phyloP scores from a whole-genome alignment of 2,329 filamentous ascomycete genomes.

The Pseudogymnoascus sp. region DNA sequence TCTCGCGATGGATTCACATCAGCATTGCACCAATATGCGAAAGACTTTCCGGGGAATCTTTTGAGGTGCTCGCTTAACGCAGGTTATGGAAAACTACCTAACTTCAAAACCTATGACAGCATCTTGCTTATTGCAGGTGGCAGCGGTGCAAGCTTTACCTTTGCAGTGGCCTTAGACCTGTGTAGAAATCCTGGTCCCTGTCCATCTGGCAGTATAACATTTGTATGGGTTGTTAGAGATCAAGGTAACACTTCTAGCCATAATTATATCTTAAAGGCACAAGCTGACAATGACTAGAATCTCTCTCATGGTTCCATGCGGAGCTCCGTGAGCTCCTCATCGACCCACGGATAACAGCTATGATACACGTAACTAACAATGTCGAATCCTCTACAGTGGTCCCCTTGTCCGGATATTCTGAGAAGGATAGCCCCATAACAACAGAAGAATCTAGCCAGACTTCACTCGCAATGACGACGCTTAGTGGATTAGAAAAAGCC shows the following conservation, averaged over 20 bases:
- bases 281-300: conserved; percentile 10
- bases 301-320: conserved; percentile 21
- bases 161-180: conserved; percentile 40
- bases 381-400: background rate
- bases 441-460: background rate
- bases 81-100: conserved; percentile 48
- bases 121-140: conserved; percentile 53
- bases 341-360: conserved; percentile 23
- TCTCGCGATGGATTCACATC: conserved; percentile 52
- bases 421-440: background rate
- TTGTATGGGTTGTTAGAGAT: conserved; percentile 40
- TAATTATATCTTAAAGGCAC: background rate
- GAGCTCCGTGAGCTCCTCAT: conserved; percentile 24
- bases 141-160: conserved; percentile 51
- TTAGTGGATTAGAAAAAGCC: background rate
- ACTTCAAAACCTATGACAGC: conserved; percentile 44
- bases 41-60: conserved; percentile 38
- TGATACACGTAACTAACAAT: conserved; percentile 24
- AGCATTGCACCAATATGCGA: conserved; percentile 44
- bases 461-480: background rate
- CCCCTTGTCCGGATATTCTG: background rate
- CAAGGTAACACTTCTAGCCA: conserved; percentile 31
- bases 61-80: conserved; percentile 49
- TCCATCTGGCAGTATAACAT: background rate
- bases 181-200: conserved; percentile 32